phyloP scores from a whole-genome alignment of 345 rosid species.

The Populus simonii region DNA sequence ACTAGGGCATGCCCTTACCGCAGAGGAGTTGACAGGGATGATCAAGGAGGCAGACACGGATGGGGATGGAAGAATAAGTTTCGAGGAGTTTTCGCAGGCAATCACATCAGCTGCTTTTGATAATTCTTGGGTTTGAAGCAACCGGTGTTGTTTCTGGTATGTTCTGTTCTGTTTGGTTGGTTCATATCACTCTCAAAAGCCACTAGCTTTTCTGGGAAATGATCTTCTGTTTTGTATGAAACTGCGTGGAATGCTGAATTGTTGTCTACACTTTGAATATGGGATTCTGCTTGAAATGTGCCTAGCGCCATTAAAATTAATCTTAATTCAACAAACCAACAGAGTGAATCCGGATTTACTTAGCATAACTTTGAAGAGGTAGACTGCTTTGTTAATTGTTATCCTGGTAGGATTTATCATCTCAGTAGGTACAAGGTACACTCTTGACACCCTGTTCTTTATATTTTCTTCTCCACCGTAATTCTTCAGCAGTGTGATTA shows the following conservation, averaged over 20 bases:
- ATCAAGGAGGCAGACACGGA: constrained; percentile 90
- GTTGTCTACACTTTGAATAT: background rate
- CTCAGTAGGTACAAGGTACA: background rate
- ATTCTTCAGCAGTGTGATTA: background rate
- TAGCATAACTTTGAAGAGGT: background rate
- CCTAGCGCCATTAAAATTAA: background rate
- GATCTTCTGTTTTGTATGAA: background rate
- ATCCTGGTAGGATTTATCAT: background rate
- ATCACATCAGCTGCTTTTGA: constrained; percentile 89
- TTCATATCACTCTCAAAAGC: background rate
- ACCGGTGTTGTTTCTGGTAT: background rate
- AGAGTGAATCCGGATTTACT: background rate
- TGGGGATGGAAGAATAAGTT: constrained; percentile 84
- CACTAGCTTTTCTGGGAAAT: background rate
- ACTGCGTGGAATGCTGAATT: background rate
- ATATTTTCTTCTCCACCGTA: background rate
- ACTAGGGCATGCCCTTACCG: constrained; percentile 45
- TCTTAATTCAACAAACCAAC: background rate
- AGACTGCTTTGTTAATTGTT: background rate
- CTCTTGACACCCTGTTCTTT: background rate
- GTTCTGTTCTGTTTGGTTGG: background rate
- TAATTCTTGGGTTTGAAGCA: constrained; percentile 61
- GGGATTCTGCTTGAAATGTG: background rate
- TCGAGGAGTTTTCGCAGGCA: constrained; percentile 70
- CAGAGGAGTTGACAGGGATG: constrained; percentile 85